These are phyloP conservation scores for Pezicula radicicola DNA, from an alignment of 2,329 filamentous ascomycete species.

Conservation along the genomic window DNA sequence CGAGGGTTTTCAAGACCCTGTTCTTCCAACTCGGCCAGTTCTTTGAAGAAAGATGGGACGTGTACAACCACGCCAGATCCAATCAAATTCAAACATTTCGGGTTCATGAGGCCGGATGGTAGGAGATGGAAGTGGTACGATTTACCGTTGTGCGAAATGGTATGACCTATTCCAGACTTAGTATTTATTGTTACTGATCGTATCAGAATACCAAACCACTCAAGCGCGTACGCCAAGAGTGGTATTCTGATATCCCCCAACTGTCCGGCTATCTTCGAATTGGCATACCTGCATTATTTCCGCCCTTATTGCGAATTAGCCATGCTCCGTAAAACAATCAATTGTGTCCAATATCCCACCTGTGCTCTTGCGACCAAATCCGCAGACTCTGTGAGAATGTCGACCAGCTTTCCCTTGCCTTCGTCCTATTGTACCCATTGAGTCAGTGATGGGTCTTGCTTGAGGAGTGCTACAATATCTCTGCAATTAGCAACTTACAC, in stretches of 20 bases:
- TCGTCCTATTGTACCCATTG: neutral
- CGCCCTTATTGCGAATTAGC: constrained; percentile 37
- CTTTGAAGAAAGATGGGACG: constrained; percentile 63
- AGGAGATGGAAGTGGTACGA: constrained; percentile 46
- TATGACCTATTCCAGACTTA: neutral
- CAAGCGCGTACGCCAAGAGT: too few relatives aligned
- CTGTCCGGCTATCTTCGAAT: too few relatives aligned
- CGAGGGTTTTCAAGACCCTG: constrained; percentile 55
- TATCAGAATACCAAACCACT: too few relatives aligned
- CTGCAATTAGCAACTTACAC: too few relatives aligned
- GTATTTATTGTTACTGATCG: too few relatives aligned
- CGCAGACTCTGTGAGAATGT: neutral
- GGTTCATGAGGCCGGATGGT: constrained; percentile 70
- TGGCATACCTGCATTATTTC: constrained; percentile 48
- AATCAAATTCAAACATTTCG: constrained; percentile 69
- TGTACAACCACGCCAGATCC: constrained; percentile 68
- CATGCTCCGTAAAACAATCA: neutral
- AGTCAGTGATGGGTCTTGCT: too few relatives aligned
- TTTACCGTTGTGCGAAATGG: neutral
- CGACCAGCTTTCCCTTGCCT: neutral
- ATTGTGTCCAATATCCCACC: neutral
- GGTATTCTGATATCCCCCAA: too few relatives aligned
- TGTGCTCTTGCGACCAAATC: neutral
- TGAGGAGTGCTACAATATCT: too few relatives aligned
- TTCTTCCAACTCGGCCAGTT: constrained; percentile 56